phyloP scores from a whole-genome alignment of 495 filamentous ascomycete species.

The Usnea hakonensis region DNA sequence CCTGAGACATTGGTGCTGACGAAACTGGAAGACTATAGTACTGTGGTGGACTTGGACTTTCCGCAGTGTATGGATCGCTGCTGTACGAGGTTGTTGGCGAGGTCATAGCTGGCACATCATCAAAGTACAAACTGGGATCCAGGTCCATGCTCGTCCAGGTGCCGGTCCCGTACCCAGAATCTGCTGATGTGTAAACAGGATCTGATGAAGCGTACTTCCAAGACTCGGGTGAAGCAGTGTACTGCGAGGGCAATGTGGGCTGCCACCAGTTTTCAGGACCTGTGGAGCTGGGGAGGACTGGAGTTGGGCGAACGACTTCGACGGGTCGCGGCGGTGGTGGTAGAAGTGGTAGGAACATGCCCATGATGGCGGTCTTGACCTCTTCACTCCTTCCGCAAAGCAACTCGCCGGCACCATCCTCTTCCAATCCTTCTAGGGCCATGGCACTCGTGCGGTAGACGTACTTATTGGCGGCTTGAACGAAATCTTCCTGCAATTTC shows the following conservation, averaged over 20 bases:
- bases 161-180: conserved; percentile 49
- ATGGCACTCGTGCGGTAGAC: conserved; percentile 86
- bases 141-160: conserved; percentile 72
- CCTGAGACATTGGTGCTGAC: conserved; percentile 49
- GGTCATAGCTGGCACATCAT: conserved; percentile 13
- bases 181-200: conserved; percentile 61
- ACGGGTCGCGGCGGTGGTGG: conserved; percentile 89
- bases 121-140: conserved; percentile 10
- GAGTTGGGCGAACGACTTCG: conserved; percentile 79
- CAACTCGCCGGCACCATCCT: conserved; percentile 92
- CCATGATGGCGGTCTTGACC: conserved; percentile 80
- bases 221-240: conserved; percentile 70
- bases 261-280: conserved; percentile 74
- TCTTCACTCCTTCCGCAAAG: conserved; percentile 88
- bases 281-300: conserved; percentile 81
- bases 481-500: conserved; percentile 95
- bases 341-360: conserved; percentile 78
- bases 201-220: conserved; percentile 94
- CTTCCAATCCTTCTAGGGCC: conserved; percentile 91
- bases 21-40: conserved; percentile 62
- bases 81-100: conserved; percentile 65
- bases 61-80: conserved; percentile 69
- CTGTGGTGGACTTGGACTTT: conserved; percentile 58
- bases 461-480: conserved; percentile 95
- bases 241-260: conserved; percentile 40